Conservation (phyloP, 345 rosid genomes). For the Populus euphratica region DNA sequence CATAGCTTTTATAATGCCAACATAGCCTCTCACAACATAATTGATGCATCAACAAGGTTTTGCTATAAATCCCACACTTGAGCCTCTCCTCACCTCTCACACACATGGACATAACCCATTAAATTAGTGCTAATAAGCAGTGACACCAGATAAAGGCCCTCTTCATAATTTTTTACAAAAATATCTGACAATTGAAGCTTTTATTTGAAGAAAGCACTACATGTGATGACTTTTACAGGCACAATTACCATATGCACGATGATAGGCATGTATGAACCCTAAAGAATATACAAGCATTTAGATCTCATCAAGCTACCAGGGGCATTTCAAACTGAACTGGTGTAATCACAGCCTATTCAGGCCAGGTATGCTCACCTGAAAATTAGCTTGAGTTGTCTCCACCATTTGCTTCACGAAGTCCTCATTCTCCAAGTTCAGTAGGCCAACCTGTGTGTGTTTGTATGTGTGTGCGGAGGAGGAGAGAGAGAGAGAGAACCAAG, state of each 20-base stretch:
- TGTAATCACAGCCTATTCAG: not conserved
- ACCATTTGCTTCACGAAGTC: conserved; percentile 61
- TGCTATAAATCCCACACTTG: not conserved
- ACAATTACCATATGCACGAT: not conserved
- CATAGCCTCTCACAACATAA: not conserved
- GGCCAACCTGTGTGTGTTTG: conserved; percentile 50
- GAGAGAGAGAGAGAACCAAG: not conserved
- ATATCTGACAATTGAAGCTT: too few relatives aligned
- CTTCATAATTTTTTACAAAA: not conserved
- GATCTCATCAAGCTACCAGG: not conserved
- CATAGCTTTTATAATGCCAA: not conserved
- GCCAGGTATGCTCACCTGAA: conserved; percentile 56
- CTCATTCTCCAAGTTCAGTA: conserved; percentile 92
- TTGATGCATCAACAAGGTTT: not conserved
- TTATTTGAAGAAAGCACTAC: not conserved
- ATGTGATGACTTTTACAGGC: not conserved
- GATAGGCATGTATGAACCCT: not conserved
- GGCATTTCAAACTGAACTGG: not conserved
- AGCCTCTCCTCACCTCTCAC: not conserved
- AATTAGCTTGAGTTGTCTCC: conserved; percentile 50
- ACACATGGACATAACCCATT: not conserved
- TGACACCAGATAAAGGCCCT: not conserved
- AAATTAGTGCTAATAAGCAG: not conserved
- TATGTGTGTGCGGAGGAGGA: not conserved
- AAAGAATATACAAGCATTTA: not conserved